These are phyloP conservation scores for Phytopythium cucurbitacearum DNA, from an alignment of 352 stramenopile species.

Conservation along the genomic window DNA sequence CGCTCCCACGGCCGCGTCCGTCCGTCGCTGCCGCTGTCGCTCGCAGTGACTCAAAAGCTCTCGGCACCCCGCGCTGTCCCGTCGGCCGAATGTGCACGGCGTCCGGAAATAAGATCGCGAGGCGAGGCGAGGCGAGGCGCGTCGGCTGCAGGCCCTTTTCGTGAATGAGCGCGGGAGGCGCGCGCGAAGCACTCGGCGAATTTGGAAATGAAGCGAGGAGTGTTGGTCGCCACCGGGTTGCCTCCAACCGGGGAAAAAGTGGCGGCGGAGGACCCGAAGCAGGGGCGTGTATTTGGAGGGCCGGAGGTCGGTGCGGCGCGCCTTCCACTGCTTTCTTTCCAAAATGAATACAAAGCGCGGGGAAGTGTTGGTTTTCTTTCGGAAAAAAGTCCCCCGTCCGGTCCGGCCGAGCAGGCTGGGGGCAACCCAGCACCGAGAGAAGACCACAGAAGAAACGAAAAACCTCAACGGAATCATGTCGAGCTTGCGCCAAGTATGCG, in stretches of 20 bases:
- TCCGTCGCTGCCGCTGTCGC: neutral
- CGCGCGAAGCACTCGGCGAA: slow-evolving; percentile 15
- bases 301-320: slow-evolving; percentile 1
- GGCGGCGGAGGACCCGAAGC: too few relatives aligned
- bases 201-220: slow-evolving; percentile 20
- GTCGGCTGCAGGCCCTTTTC: slow-evolving; percentile 42
- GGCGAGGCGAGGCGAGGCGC: neutral
- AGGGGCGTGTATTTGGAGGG: slow-evolving; percentile 32
- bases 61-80: too few relatives aligned
- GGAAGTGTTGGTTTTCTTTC: slow-evolving; percentile 19
- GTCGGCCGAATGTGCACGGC: too few relatives aligned
- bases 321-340: slow-evolving; percentile 46
- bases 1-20: slow-evolving; percentile 1
- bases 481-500: neutral
- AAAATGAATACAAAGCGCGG: slow-evolving; percentile 33
- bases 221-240: slow-evolving; percentile 30
- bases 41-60: neutral
- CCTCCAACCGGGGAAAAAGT: slow-evolving; percentile 16
- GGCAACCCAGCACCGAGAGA: neutral
- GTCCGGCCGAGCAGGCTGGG: neutral
- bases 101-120: too few relatives aligned
- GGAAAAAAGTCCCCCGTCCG: neutral
- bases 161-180: slow-evolving; percentile 35
- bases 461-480: slow-evolving; percentile 18
- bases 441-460: slow-evolving; percentile 37